These are phyloP conservation scores for Leishmania major DNA, from an alignment of 208 protist species.

Conservation along the genomic window DNA sequence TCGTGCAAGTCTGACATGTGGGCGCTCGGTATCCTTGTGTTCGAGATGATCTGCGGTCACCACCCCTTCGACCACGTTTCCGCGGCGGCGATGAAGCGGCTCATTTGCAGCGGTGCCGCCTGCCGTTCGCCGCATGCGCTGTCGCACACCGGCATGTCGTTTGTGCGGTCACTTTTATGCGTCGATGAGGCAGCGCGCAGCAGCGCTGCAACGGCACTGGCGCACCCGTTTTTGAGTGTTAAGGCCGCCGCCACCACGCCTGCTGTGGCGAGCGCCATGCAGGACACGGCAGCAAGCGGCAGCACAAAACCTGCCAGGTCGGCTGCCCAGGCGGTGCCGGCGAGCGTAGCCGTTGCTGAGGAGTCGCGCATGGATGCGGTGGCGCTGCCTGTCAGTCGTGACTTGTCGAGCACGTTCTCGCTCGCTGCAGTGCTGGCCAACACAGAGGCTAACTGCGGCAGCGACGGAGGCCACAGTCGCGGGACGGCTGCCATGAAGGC, in stretches of 20 bases:
- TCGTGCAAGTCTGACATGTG: conserved; percentile 75
- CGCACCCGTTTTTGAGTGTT: conserved; percentile 60
- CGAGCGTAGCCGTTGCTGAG: not conserved
- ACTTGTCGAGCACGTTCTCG: conserved; percentile 3
- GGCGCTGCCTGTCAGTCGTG: conserved; percentile 1
- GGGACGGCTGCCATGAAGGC: not conserved
- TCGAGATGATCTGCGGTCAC: conserved; percentile 57
- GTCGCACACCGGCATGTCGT: conserved; percentile 43
- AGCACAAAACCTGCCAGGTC: not conserved
- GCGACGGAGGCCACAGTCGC: too few species aligned
- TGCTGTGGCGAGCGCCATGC: not conserved
- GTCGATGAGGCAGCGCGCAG: conserved; percentile 53
- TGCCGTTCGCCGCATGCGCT: conserved; percentile 36
- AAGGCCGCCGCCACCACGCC: not conserved
- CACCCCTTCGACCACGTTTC: conserved; percentile 54
- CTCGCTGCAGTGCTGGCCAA: conserved; percentile 1
- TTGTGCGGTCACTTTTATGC: conserved; percentile 55
- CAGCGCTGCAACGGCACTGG: conserved; percentile 45
- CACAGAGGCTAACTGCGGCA: not conserved
- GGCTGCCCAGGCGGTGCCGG: not conserved
- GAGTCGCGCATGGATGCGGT: not conserved
- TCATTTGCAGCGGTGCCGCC: conserved; percentile 44
- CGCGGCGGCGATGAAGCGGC: conserved; percentile 31
- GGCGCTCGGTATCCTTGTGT: conserved; percentile 67
- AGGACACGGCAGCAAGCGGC: not conserved